These are phyloP conservation scores for Candida krabiensis DNA, from an alignment of 805 yeast genomes.

Conservation along the genomic window DNA sequence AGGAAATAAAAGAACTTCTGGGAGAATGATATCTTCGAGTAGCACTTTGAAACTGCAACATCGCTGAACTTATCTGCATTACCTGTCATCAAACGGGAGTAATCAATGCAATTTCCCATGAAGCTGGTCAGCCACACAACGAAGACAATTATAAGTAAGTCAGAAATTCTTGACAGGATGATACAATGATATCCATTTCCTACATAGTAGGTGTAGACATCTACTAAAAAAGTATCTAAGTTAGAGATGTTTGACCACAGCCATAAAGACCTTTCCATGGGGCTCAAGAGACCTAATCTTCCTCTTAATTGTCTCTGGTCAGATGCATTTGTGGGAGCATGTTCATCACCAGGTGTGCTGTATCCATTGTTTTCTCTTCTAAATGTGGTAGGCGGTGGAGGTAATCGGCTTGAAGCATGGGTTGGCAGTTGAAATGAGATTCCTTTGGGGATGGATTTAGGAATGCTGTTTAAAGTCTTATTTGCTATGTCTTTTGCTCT, in stretches of 20 bases:
- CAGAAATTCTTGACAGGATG: constrained; percentile 61
- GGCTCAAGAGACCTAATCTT: constrained; percentile 46
- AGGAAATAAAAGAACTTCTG: constrained; percentile 65
- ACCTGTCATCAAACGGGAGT: constrained; percentile 31
- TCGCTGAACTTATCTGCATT: constrained; percentile 39
- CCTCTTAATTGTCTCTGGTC: constrained; percentile 28
- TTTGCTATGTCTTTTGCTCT: constrained; percentile 29
- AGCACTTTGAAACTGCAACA: constrained; percentile 48
- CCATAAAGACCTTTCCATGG: constrained; percentile 83
- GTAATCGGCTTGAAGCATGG: constrained; percentile 15
- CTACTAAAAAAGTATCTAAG: constrained; percentile 80
- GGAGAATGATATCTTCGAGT: constrained; percentile 41
- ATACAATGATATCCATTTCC: constrained; percentile 86
- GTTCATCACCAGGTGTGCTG: constrained; percentile 7
- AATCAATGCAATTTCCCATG: constrained; percentile 79
- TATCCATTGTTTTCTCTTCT: constrained; percentile 14
- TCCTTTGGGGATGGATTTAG: constrained; percentile 23
- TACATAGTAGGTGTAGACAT: constrained; percentile 78
- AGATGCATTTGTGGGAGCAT: constrained; percentile 4
- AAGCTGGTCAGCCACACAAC: constrained; percentile 78
- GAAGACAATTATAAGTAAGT: constrained; percentile 73
- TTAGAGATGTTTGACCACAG: constrained; percentile 96
- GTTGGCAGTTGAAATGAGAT: constrained; percentile 22
- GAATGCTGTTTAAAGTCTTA: constrained; percentile 24
- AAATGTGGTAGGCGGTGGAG: constrained; percentile 18